Evolutionary conservation across 2,329 filamentous ascomycete species (phyloP).

Genomic region (Ceratocystis lukuohia): DNA sequence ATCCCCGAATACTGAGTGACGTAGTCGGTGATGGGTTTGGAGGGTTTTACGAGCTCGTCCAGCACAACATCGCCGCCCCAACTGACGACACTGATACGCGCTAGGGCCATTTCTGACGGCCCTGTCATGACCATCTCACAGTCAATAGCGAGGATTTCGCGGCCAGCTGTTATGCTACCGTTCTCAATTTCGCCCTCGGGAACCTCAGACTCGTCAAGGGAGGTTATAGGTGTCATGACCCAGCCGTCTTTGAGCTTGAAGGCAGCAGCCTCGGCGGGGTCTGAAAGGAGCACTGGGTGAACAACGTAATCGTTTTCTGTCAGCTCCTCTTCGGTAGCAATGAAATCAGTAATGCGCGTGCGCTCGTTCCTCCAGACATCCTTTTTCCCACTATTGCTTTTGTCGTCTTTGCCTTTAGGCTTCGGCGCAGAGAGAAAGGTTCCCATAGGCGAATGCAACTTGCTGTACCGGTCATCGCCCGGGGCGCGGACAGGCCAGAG

Average conservation of each 20-base stretch:
- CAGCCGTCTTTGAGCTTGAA: conserved; percentile 46
- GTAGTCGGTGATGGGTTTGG: conserved; percentile 80
- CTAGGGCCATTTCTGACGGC: conserved; percentile 66
- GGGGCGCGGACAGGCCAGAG: conserved; percentile 82
- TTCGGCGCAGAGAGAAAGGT: conserved; percentile 63
- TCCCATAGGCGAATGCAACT: conserved; percentile 75
- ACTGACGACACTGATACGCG: conserved; percentile 70
- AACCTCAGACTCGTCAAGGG: conserved; percentile 51
- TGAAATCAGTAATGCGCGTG: conserved; percentile 68
- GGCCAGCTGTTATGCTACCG: conserved; percentile 72
- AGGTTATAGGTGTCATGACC: conserved; percentile 62
- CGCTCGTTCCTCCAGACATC: conserved; percentile 59
- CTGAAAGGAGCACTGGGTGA: conserved; percentile 62
- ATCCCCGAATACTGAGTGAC: conserved; percentile 88
- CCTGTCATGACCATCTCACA: conserved; percentile 96
- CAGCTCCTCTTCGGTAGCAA: conserved; percentile 60
- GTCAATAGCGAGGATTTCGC: conserved; percentile 68
- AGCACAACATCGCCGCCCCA: conserved; percentile 76
- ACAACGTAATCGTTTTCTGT: conserved; percentile 70
- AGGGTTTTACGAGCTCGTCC: conserved; percentile 85
- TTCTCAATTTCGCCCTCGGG: conserved; percentile 59
- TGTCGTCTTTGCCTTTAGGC: conserved; percentile 45
- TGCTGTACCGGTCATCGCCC: conserved; percentile 67
- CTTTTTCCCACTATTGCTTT: conserved; percentile 39
- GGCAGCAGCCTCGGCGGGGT: conserved; percentile 40